These are phyloP conservation scores for Bathelium albidoporum DNA, from an alignment of 495 filamentous ascomycete genomes.

Conservation along the genomic window DNA sequence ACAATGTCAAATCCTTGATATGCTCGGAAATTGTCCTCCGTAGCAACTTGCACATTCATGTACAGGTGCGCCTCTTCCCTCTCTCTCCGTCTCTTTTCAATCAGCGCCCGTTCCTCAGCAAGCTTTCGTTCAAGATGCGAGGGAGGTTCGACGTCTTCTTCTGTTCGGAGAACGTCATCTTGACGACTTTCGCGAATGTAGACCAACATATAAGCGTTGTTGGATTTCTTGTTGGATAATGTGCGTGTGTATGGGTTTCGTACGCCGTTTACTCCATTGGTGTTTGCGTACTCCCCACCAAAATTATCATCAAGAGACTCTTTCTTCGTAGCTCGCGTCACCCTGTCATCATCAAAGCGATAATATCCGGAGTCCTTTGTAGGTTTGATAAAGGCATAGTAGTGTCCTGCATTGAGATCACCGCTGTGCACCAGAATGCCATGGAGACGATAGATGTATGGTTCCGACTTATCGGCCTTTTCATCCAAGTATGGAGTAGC, in stretches of 20 bases:
- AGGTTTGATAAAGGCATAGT: slow-evolving; percentile 95
- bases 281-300: slow-evolving; percentile 63
- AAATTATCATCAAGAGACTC: slow-evolving; percentile 96
- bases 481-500: slow-evolving; percentile 77
- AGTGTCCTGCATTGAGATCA: slow-evolving; percentile 95
- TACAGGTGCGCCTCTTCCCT: slow-evolving; percentile 90
- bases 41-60: slow-evolving; percentile 68
- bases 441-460: slow-evolving; percentile 85
- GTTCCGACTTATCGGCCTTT: slow-evolving; percentile 76
- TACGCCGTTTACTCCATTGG: slow-evolving; percentile 47
- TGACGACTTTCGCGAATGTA: slow-evolving; percentile 81
- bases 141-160: slow-evolving; percentile 67
- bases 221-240: slow-evolving; percentile 58
- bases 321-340: slow-evolving; percentile 81
- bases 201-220: slow-evolving; percentile 95
- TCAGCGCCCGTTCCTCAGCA: slow-evolving; percentile 66
- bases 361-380: slow-evolving; percentile 88
- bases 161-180: slow-evolving; percentile 67
- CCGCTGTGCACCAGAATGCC: slow-evolving; percentile 95
- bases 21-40: slow-evolving; percentile 63
- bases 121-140: slow-evolving; percentile 67
- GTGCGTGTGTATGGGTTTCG: slow-evolving; percentile 58
- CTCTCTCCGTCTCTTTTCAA: slow-evolving; percentile 69
- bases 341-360: slow-evolving; percentile 93
- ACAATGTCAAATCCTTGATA: slow-evolving; percentile 83